Conservation (phyloP, 495 filamentous ascomycete species). For the Barbatosphaeria neglecta region DNA sequence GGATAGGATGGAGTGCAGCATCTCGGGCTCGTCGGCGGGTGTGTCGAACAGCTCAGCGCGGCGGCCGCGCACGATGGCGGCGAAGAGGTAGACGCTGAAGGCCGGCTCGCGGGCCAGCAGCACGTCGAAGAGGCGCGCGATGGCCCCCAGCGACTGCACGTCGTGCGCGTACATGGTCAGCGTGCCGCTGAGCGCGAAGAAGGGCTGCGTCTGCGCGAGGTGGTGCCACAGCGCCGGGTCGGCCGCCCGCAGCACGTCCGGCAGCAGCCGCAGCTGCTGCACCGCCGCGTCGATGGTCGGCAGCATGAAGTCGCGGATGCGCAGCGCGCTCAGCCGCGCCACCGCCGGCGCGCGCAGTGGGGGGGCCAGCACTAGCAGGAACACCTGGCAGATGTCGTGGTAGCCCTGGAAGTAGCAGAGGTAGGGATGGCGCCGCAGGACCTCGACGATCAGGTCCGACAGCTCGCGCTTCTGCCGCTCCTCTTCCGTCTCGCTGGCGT, state of each 20-base stretch:
- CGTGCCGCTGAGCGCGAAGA: constrained; percentile 83
- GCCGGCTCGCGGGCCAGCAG: constrained; percentile 74
- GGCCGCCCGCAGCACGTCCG: constrained; percentile 57
- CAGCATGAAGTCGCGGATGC: constrained; percentile 96
- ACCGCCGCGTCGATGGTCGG: constrained; percentile 73
- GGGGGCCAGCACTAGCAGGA: constrained; percentile 67
- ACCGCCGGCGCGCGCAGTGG: constrained; percentile 42
- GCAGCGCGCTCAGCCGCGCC: constrained; percentile 69
- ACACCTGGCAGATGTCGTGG: constrained; percentile 96
- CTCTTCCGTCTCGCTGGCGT: constrained; percentile 45
- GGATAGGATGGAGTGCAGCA: constrained; percentile 79
- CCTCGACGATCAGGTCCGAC: constrained; percentile 59
- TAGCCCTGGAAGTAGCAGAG: constrained; percentile 97
- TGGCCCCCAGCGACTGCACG: constrained; percentile 78
- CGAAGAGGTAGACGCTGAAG: constrained; percentile 83
- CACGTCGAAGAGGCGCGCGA: constrained; percentile 83
- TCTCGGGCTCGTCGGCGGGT: constrained; percentile 76
- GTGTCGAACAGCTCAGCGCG: constrained; percentile 73
- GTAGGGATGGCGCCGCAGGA: constrained; percentile 70
- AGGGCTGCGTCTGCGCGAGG: constrained; percentile 67
- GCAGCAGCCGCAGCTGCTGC: constrained; percentile 73
- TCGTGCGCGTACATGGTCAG: constrained; percentile 94
- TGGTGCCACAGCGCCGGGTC: constrained; percentile 60
- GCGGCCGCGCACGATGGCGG: constrained; percentile 70
- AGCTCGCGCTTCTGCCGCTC: constrained; percentile 57